Evolutionary conservation across 2,329 filamentous ascomycete species (phyloP), one percentile per base, ranked within the genome.

Genomic region (Alternaria infectoria): DNA sequence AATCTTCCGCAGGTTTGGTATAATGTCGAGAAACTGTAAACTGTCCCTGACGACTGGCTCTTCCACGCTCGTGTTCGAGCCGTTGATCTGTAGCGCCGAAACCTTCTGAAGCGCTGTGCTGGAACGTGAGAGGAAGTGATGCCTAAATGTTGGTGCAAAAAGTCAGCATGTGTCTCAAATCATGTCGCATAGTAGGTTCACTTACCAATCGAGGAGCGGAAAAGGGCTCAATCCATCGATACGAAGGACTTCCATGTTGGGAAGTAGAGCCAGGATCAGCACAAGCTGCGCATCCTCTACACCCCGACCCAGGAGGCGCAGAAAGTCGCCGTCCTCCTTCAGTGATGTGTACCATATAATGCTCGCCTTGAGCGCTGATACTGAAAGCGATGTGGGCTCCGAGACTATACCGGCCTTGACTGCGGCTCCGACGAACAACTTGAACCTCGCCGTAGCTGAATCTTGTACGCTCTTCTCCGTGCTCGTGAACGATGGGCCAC

Each of bases 61-160:
- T 13, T 44, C 11, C 8, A 1, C 1, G 5, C 3, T 23, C 6
- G 30, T 55, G 2, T 19, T n/a, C 3, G 58, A 50, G 11, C 44
- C 51, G 7, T 3, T 5, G 12, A 61, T 44, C 8, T 12, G 8
- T 11, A 61, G 6, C 15, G 1, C 7, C 12, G 5, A 36, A 5
- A 56, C 6, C 19, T 28, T 32, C 23, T 6, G 51, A 49, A 51
- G 51, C 4, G 51, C 44, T 28, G 51, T 51, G 12, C 43, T 30
- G 3, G 58, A 61, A 11, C 58, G 32, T 9, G 58, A 61, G 4
- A 61, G 45, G 23, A 61, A 61, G 13, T 49, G 19, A 25, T 56
- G 15, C 45, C 36, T 40, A 11, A 0, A 3, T 6, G 8, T 17
- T 40, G n/a, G 36, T 40, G 36, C n/a, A 40, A 1, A 4, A 17